These are phyloP conservation scores for Colletotrichum magnum DNA, from an alignment of 2,329 filamentous ascomycete species.

Conservation along the genomic window DNA sequence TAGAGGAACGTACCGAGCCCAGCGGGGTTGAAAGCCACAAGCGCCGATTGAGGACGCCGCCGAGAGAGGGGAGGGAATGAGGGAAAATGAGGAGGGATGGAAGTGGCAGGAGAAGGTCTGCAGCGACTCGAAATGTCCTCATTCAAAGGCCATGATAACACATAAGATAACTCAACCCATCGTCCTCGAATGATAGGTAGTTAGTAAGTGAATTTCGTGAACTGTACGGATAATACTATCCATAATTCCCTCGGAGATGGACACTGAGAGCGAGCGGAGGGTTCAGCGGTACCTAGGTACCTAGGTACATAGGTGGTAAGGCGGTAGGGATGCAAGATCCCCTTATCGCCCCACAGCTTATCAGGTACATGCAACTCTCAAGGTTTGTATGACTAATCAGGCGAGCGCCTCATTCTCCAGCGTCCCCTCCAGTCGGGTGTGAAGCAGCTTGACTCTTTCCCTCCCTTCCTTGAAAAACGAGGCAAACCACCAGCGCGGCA, in stretches of 20 bases:
- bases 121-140: too few species aligned
- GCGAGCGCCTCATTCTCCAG: neutral
- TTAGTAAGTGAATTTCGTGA: neutral
- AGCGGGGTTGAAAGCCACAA: slow-evolving; percentile 8
- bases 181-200: neutral
- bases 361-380: too few species aligned
- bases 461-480: slow-evolving; percentile 10
- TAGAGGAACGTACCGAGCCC: neutral
- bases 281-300: too few species aligned
- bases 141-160: too few species aligned
- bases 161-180: too few species aligned
- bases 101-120: too few species aligned
- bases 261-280: neutral
- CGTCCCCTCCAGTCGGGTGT: neutral
- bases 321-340: neutral
- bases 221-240: neutral
- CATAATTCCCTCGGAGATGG: neutral
- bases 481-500: slow-evolving; percentile 17
- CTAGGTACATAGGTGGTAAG: neutral
- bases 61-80: neutral
- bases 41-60: too few species aligned
- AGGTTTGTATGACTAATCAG: slow-evolving; percentile 20
- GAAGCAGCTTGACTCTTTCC: neutral
- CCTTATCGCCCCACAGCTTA: slow-evolving; percentile 12
- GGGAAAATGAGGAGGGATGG: neutral